Percentiles rank a stretch among this genome's conserved stretches.
Conservation (phyloP, 805 yeast genomes). For the Pichia thaimueangensis region DNA sequence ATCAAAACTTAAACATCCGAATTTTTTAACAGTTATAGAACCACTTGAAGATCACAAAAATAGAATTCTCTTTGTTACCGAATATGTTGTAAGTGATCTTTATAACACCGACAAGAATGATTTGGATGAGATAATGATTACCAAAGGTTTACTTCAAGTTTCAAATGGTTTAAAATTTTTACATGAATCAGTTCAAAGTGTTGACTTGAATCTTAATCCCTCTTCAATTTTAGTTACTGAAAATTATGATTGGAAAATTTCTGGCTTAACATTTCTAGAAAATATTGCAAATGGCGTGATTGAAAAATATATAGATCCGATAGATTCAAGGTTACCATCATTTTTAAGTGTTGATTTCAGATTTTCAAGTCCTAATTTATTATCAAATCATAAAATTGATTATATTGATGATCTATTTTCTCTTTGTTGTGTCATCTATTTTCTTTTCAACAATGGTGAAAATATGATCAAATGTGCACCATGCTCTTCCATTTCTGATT, state of each 20-base stretch:
- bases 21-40: slow-evolving; percentile 74
- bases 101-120: slow-evolving; percentile 34
- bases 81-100: slow-evolving; percentile 47
- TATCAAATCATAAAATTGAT: slow-evolving; percentile 56
- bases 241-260: slow-evolving; percentile 89
- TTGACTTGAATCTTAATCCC: slow-evolving; percentile 78
- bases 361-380: slow-evolving; percentile 79
- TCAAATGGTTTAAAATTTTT: slow-evolving; percentile 75
- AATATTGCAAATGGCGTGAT: slow-evolving; percentile 37
- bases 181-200: slow-evolving; percentile 66
- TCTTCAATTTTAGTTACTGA: slow-evolving; percentile 68
- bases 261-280: slow-evolving; percentile 62
- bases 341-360: slow-evolving; percentile 66
- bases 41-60: slow-evolving; percentile 83
- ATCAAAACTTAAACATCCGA: slow-evolving; percentile 85
- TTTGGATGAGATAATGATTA: slow-evolving; percentile 62
- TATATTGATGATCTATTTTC: slow-evolving; percentile 79
- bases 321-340: slow-evolving; percentile 68
- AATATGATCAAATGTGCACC: slow-evolving; percentile 38
- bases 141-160: slow-evolving; percentile 75
- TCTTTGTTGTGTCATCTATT: slow-evolving; percentile 68
- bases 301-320: slow-evolving; percentile 62
- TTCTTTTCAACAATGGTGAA: slow-evolving; percentile 47
- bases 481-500: slow-evolving; percentile 39
- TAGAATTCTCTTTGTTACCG: slow-evolving; percentile 78